Base-by-base conservation (phyloP, 2,329 filamentous ascomycete genomes). In the Talaromyces atroroseus region DNA sequence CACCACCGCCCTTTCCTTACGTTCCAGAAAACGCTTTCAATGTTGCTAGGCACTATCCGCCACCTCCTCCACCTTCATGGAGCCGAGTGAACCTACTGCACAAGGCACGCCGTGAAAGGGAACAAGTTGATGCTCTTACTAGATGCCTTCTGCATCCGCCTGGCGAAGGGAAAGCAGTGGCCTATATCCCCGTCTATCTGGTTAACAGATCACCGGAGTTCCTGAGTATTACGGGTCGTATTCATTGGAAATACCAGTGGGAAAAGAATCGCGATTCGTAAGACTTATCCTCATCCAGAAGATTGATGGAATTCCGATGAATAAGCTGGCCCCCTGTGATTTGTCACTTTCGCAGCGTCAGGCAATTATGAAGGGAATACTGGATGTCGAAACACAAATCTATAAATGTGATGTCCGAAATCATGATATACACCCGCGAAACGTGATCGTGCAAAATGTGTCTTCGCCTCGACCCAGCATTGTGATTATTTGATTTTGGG, bases 201-300 rank as follows among this genome's bases (percentile, higher is more conserved):
- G 44, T 23, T 46, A 20, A 23, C 44, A 46, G 1, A 26, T 46
- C 24, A 46, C 44, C 20, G 44, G 44, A 26, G 14, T 46, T 14
- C 44, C 48, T 11, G 32, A 6, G 48, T 49, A 34, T 38, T 49
- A 49, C n/a, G 48, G 48, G 10, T 49, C 48, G 10, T 49, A 38
- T 38, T 38, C 49, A n/a, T 20, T 52, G 21, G 49, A 52, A 42
- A 34, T 52, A 29, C 36, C 36, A 44, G 36, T 52, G 24, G 44
- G 8, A 16, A 49, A 57, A n/a, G 38, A 34, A 20, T 55, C 54
- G 29, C 58, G 60, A n/a, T 40, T 42, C 46, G 56, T 61, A 49
- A 52, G 60, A 29, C 48, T 61, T 18, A 60, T 61, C 29, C 53
- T 61, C n/a, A 49, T 61, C 2, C 58, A 61, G 49, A 36, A 48